phyloP scores from a whole-genome alignment of 306 rosid species.

The Castanea sativa region DNA sequence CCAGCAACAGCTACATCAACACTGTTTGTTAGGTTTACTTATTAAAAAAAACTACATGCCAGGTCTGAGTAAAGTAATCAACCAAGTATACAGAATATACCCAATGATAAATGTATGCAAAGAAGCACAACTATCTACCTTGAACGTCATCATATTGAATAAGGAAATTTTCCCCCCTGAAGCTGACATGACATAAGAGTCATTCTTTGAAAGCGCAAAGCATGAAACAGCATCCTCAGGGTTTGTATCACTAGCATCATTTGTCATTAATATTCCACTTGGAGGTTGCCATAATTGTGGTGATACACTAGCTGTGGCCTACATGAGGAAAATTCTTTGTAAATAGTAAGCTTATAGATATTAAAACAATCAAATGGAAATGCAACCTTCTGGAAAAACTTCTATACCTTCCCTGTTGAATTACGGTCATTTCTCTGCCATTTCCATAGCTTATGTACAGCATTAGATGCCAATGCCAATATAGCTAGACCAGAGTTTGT shows the following conservation, averaged over 20 bases:
- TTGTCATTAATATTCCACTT: constrained; percentile 98
- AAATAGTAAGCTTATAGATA: constrained; percentile 31
- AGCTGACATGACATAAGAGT: constrained; percentile 98
- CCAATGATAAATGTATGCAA: constrained; percentile 6
- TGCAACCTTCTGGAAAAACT: constrained; percentile 14
- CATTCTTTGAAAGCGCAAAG: constrained; percentile 98
- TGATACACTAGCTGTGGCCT: constrained; percentile 73
- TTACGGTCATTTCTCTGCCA: constrained; percentile 94
- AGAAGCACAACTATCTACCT: constrained; percentile 67
- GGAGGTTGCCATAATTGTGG: constrained; percentile 98
- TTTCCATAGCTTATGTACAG: constrained; percentile 98
- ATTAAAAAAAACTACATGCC: background rate
- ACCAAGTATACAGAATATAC: constrained; percentile 7
- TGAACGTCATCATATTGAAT: constrained; percentile 99
- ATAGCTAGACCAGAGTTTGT: constrained; percentile 91
- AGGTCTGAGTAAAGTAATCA: background rate
- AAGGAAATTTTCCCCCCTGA: constrained; percentile 98
- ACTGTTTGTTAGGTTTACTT: background rate
- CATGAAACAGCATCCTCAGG: constrained; percentile 96
- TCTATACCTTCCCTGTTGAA: constrained; percentile 54
- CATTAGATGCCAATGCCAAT: constrained; percentile 96
- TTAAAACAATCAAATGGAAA: constrained; percentile 22
- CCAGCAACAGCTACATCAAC: background rate
- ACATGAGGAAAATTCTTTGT: constrained; percentile 25
- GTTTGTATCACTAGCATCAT: constrained; percentile 83